A percentile compares a stretch with the other conserved stretches of the same genome.
phyloP scores from a whole-genome alignment of 306 rosid genomes.

The Vachellia pachyceras region DNA sequence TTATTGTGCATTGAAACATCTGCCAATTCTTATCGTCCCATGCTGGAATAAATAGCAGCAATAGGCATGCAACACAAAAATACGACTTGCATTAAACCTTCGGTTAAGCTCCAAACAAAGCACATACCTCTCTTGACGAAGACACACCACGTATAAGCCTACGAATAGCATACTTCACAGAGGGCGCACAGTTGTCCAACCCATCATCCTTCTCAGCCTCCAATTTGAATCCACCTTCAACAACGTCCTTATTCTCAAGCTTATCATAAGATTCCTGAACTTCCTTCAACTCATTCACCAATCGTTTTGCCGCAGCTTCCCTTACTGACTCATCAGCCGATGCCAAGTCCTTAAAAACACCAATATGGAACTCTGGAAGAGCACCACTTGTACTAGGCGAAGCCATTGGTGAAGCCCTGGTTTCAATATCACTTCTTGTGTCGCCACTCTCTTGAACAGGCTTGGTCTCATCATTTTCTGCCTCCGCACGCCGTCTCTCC shows the following conservation, averaged over 20 bases:
- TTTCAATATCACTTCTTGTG: slow-evolving; percentile 28
- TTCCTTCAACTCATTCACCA: slow-evolving; percentile 74
- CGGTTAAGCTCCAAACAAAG: neutral
- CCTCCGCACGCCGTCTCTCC: slow-evolving; percentile 41
- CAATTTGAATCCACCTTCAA: slow-evolving; percentile 69
- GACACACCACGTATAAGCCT: slow-evolving; percentile 94
- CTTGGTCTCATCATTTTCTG: too few relatives aligned
- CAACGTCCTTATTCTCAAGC: slow-evolving; percentile 59
- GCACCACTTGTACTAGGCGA: slow-evolving; percentile 37
- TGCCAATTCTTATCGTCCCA: neutral
- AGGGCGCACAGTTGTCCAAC: slow-evolving; percentile 87
- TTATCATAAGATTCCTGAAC: slow-evolving; percentile 77
- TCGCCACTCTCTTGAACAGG: too few relatives aligned
- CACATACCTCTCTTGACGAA: slow-evolving; percentile 84
- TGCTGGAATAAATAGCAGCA: neutral
- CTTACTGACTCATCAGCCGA: slow-evolving; percentile 53
- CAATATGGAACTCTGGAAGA: slow-evolving; percentile 83
- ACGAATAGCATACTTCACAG: slow-evolving; percentile 90
- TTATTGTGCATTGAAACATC: neutral
- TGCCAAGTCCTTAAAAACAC: slow-evolving; percentile 89
- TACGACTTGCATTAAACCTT: neutral
- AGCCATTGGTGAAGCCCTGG: too few relatives aligned
- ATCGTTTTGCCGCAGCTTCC: slow-evolving; percentile 63
- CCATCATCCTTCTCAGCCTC: slow-evolving; percentile 97
- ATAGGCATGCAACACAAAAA: neutral